phyloP scores from a whole-genome alignment of 2,329 filamentous ascomycete species.

The Sclerotiophoma versabilis region DNA sequence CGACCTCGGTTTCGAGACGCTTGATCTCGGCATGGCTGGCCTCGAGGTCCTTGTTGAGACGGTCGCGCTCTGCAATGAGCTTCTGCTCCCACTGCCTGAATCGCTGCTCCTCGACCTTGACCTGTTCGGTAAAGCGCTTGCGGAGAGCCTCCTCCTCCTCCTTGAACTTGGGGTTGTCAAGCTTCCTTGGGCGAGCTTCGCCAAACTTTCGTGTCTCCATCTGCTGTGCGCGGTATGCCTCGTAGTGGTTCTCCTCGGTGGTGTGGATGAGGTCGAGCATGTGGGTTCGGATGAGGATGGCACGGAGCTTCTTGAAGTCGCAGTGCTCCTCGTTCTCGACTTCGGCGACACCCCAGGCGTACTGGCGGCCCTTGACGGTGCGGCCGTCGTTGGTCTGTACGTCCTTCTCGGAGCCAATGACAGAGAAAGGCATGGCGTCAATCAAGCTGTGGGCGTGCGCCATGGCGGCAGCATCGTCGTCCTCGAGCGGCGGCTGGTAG shows the following conservation, averaged over 20 bases:
- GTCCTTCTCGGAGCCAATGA: conserved; percentile 99
- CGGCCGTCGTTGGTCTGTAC: conserved; percentile 95
- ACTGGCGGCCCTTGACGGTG: conserved; percentile 98
- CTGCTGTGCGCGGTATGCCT: conserved; percentile 97
- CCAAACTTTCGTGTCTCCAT: conserved; percentile 99
- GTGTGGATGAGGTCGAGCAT: conserved; percentile 99
- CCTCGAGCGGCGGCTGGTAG: conserved; percentile 96
- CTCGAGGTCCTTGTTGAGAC: conserved; percentile 99
- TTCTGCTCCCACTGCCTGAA: conserved; percentile 99
- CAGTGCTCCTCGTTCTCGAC: conserved; percentile 99
- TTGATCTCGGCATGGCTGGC: conserved; percentile 92
- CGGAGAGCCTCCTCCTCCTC: conserved; percentile 98
- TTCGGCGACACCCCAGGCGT: conserved; percentile 98
- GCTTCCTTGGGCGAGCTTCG: conserved; percentile 94
- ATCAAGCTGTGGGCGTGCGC: conserved; percentile 94
- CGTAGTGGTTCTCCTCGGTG: conserved; percentile 98
- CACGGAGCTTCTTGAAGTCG: conserved; percentile 99
- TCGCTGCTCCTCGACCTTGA: conserved; percentile 99
- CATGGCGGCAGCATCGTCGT: conserved; percentile 95
- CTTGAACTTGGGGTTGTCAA: conserved; percentile 99
- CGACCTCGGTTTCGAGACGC: conserved; percentile 89
- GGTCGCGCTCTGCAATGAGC: conserved; percentile 97
- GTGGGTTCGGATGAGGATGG: conserved; percentile 97
- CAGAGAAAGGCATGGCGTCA: conserved; percentile 97
- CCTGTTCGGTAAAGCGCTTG: conserved; percentile 99